phyloP scores from a whole-genome alignment of 2,329 filamentous ascomycete genomes.

The Diplodia seriata region DNA sequence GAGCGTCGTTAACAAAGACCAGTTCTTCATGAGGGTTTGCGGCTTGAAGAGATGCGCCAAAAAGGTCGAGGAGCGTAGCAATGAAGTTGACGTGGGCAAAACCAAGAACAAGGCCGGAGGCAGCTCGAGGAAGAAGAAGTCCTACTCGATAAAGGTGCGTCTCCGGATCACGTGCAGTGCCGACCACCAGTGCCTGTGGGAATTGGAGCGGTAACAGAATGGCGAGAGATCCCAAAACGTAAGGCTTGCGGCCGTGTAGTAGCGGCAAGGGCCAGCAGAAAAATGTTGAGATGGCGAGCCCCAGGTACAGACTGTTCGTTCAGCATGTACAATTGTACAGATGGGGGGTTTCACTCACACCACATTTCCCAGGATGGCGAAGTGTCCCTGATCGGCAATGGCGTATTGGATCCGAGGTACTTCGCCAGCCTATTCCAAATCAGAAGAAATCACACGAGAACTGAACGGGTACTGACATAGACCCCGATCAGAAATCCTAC shows the following conservation, averaged over 20 bases:
- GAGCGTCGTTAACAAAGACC: slow-evolving; percentile 70
- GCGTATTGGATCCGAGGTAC: slow-evolving; percentile 82
- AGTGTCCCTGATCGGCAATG: slow-evolving; percentile 72
- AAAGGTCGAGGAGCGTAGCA: slow-evolving; percentile 74
- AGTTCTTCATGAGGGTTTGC: slow-evolving; percentile 75
- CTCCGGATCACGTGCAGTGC: slow-evolving; percentile 58
- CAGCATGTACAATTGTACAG: neutral
- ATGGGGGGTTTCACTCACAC: slow-evolving; percentile 48
- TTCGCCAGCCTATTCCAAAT: slow-evolving; percentile 64
- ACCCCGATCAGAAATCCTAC: slow-evolving; percentile 75
- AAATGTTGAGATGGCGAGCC: slow-evolving; percentile 72
- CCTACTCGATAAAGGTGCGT: slow-evolving; percentile 59
- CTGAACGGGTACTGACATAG: slow-evolving; percentile 56
- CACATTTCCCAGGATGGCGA: slow-evolving; percentile 75
- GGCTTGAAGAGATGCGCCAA: slow-evolving; percentile 77
- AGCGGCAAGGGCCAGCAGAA: slow-evolving; percentile 77
- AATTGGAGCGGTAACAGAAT: slow-evolving; percentile 76
- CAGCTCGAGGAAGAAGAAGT: slow-evolving; percentile 67
- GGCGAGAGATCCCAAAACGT: slow-evolving; percentile 72
- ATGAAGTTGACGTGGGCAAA: slow-evolving; percentile 81
- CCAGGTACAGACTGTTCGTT: slow-evolving; percentile 64
- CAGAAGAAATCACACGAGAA: neutral
- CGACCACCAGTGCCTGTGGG: slow-evolving; percentile 70
- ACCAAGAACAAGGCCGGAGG: slow-evolving; percentile 73
- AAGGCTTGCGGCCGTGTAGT: slow-evolving; percentile 78